Conservation (phyloP, 2,329 filamentous ascomycete species). For the Berkeleyomyces basicola region DNA sequence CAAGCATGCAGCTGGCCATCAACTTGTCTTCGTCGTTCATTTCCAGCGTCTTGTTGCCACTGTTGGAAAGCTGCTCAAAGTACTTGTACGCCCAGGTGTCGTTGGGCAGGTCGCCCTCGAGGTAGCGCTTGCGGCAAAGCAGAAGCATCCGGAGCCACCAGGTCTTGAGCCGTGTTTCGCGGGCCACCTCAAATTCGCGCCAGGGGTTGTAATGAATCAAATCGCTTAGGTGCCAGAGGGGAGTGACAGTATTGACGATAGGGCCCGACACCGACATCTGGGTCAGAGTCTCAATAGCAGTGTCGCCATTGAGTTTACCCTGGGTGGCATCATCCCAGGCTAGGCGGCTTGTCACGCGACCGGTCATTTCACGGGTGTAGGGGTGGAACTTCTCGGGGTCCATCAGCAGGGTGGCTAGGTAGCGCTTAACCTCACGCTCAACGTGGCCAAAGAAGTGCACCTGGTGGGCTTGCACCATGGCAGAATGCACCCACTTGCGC, state of each 20-base stretch:
- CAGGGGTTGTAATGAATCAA: constrained; percentile 28
- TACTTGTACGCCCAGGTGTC: constrained; percentile 35
- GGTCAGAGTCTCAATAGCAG: constrained; percentile 30
- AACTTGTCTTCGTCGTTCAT: constrained; percentile 28
- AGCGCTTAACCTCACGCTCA: constrained; percentile 29
- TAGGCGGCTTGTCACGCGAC: constrained; percentile 32
- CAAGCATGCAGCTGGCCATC: constrained; percentile 34
- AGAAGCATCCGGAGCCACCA: constrained; percentile 31
- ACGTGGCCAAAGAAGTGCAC: constrained; percentile 32
- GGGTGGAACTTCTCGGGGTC: constrained; percentile 30
- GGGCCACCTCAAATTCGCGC: constrained; percentile 29
- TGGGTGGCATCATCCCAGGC: constrained; percentile 34
- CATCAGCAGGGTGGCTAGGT: constrained; percentile 28
- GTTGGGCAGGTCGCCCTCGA: constrained; percentile 24
- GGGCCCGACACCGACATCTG: constrained; percentile 36
- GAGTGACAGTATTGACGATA: constrained; percentile 33
- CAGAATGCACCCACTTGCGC: constrained; percentile 35
- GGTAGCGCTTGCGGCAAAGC: constrained; percentile 26
- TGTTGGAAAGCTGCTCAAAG: constrained; percentile 26
- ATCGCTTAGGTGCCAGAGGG: constrained; percentile 29
- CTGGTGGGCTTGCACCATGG: constrained; percentile 26
- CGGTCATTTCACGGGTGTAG: constrained; percentile 32
- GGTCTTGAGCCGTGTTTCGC: constrained; percentile 26
- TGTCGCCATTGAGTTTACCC: constrained; percentile 29
- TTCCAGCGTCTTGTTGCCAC: constrained; percentile 25